Conservation (phyloP, 2,329 filamentous ascomycete genomes). For the Fusarium devonianum region DNA sequence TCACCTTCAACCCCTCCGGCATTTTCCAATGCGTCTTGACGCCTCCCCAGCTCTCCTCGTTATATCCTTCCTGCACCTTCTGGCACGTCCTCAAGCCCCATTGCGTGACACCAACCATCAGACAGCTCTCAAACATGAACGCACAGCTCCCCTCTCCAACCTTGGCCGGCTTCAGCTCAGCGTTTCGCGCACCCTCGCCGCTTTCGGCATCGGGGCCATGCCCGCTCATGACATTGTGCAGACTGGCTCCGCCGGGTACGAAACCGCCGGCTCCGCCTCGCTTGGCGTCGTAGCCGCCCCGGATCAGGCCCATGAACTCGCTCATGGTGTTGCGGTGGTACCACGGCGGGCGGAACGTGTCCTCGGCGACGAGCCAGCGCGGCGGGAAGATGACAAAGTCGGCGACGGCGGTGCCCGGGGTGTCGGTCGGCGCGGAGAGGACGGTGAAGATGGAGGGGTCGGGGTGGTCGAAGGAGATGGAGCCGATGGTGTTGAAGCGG, state of each 20-base stretch:
- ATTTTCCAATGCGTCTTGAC: conserved; percentile 68
- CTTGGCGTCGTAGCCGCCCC: conserved; percentile 69
- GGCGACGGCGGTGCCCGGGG: conserved; percentile 68
- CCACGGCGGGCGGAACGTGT: conserved; percentile 76
- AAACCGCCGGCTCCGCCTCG: conserved; percentile 61
- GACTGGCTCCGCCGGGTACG: conserved; percentile 64
- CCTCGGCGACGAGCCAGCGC: conserved; percentile 72
- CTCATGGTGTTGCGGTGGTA: conserved; percentile 75
- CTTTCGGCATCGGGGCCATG: conserved; percentile 67
- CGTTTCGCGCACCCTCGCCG: conserved; percentile 63
- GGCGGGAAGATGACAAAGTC: conserved; percentile 79
- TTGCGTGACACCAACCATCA: conserved; percentile 76
- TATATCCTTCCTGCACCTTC: conserved; percentile 72
- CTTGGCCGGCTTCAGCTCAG: conserved; percentile 61
- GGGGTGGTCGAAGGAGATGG: conserved; percentile 77
- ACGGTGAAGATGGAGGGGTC: conserved; percentile 82
- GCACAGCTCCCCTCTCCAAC: conserved; percentile 69
- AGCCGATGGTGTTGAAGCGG: conserved; percentile 77
- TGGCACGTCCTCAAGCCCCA: conserved; percentile 69
- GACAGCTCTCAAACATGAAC: conserved; percentile 73
- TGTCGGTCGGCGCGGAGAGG: conserved; percentile 67
- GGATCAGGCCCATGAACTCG: conserved; percentile 69
- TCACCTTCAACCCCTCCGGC: conserved; percentile 47
- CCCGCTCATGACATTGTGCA: conserved; percentile 77
- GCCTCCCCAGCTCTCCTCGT: conserved; percentile 80